Evolutionary conservation across 2,329 filamentous ascomycete species (phyloP).

Genomic region (Aureobasidium musti): DNA sequence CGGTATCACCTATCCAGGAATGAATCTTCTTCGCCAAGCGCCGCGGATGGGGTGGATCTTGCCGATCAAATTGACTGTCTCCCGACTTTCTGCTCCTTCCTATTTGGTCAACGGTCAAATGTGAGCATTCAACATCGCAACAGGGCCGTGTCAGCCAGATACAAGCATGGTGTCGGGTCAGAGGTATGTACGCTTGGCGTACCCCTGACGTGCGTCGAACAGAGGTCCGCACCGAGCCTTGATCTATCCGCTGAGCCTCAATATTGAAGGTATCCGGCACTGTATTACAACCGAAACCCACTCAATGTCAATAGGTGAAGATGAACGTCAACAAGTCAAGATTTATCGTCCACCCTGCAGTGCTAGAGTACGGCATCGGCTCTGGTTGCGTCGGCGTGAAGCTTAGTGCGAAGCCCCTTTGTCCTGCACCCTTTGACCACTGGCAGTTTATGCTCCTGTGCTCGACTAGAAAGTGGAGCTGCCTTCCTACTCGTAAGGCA

Average conservation of each 20-base stretch:
- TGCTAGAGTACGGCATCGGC: background rate
- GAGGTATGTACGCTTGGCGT: background rate
- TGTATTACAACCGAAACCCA: background rate
- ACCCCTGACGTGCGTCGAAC: background rate
- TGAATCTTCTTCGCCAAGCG: background rate
- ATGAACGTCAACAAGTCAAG: background rate
- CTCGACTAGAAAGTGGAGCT: background rate
- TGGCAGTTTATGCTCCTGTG: background rate
- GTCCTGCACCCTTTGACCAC: too few relatives aligned
- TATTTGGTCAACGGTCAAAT: background rate
- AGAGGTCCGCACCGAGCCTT: background rate
- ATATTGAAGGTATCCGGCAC: background rate
- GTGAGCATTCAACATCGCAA: background rate
- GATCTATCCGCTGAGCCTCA: background rate
- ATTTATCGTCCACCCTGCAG: background rate
- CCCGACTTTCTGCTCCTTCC: background rate
- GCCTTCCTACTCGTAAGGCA: background rate
- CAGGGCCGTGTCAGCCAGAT: background rate
- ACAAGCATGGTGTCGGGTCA: background rate
- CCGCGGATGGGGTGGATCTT: background rate
- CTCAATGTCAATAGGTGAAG: background rate
- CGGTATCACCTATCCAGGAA: background rate
- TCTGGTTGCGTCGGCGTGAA: background rate
- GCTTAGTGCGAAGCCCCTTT: background rate
- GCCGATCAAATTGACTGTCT: background rate